Evolutionary conservation across 257 asterid species (phyloP).

Genomic region (Handroanthus guayacan): DNA sequence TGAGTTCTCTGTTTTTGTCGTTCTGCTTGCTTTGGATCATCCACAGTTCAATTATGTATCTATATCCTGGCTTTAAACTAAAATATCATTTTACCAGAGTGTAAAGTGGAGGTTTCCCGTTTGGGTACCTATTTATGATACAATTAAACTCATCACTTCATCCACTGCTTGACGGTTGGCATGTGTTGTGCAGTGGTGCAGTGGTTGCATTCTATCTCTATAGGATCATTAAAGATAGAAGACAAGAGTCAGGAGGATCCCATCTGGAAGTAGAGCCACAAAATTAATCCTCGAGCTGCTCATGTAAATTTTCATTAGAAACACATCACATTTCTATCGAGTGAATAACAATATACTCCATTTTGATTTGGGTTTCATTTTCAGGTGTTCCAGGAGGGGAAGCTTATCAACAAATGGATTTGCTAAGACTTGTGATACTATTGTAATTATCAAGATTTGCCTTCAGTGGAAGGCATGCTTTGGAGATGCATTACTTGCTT

Average conservation of each 20-base stretch:
- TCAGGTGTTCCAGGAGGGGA: constrained; percentile 23
- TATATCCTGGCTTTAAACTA: neutral
- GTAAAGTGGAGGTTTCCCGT: neutral
- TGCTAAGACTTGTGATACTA: neutral
- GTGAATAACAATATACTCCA: neutral
- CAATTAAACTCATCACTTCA: neutral
- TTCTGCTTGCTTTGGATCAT: constrained; percentile 1
- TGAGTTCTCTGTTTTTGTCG: neutral
- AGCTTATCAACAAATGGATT: neutral
- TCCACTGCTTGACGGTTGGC: constrained; percentile 23
- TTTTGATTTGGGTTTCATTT: neutral
- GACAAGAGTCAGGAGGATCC: constrained; percentile 50
- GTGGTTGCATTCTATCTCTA: constrained; percentile 79
- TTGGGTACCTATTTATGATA: neutral
- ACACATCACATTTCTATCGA: neutral
- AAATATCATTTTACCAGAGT: constrained; percentile 7
- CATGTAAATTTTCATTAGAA: constrained; percentile 21
- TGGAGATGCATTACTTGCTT: neutral
- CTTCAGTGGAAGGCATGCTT: neutral
- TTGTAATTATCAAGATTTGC: constrained; percentile 24
- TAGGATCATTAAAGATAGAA: constrained; percentile 70
- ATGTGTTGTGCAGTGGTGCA: constrained; percentile 72
- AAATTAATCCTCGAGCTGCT: constrained; percentile 34
- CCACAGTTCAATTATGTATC: neutral
- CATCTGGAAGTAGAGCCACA: constrained; percentile 48